Base-by-base conservation (phyloP, 2,329 filamentous ascomycete species). In the Zymoseptoria ardabiliae region DNA sequence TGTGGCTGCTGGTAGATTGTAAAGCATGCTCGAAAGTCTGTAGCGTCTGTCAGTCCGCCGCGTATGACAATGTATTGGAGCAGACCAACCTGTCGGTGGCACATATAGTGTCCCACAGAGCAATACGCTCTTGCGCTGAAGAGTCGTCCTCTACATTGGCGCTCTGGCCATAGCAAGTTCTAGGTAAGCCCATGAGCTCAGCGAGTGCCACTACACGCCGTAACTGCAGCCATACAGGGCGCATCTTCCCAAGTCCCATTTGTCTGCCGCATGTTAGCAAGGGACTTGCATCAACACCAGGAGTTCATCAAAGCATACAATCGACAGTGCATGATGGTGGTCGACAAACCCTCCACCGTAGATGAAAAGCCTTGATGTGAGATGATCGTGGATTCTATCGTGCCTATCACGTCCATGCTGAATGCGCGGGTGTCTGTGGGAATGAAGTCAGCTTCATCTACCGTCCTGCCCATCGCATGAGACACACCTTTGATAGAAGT, bases 151-250 rank as follows among this genome's bases (percentile, higher is more conserved):
- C 60, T 57, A 20, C 56, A 7, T 50, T 21, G 20, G 35, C 11
- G 19, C 17, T 21, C 8, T 53, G 20, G 6, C 41, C 25, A 53
- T 64, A 56, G 58, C 62, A 62, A 21, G 60, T 56, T 35, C 63
- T 65, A 8, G 73, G 72, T 4, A 76, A 61, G 2, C 74, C 74
- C 52, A 75, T 72, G 1, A 76, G 61, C 62, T 76, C 73, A 50
- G 73, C 73, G 22, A 76, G 64, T 3, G 74, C 70, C 23, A 75
- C 71, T 20, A 71, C 64, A 49, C 73, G 70, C n/a, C 74, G 74
- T 19, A 76, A 57, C 21, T 65, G 66, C 21, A 76, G 62, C 74
- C 74, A 77, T 22, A 70, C 65, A 23, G 70, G 72, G 51, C 70
- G 68, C 20, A 75, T 67, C 30, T 71, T 71, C 2, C 72, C 73